Evolutionary conservation across 2,329 filamentous ascomycete species (phyloP).

Genomic region (Cordyceps militaris): DNA sequence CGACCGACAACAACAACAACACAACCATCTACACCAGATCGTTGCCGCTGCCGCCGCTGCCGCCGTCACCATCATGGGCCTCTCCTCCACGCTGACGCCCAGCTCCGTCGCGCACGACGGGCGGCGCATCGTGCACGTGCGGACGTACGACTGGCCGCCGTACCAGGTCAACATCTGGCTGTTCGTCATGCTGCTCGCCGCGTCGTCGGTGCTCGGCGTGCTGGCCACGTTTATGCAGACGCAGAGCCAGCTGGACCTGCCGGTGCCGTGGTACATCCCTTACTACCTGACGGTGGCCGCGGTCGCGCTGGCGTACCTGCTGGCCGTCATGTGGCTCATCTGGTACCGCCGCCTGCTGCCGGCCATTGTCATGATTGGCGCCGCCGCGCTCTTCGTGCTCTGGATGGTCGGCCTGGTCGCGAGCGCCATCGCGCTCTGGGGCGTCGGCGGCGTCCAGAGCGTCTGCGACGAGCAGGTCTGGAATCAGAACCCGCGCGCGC

Average conservation of each 20-base stretch:
- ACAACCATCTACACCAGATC: too few relatives aligned
- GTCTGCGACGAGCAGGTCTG: slow-evolving; percentile 55
- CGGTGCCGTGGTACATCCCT: slow-evolving; percentile 60
- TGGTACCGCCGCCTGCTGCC: slow-evolving; percentile 53
- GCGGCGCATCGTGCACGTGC: slow-evolving; percentile 36
- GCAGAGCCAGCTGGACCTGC: slow-evolving; percentile 47
- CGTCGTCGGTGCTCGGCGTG: slow-evolving; percentile 53
- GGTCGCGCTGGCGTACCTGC: slow-evolving; percentile 60
- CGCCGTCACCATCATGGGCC: slow-evolving; percentile 18
- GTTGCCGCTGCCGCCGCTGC: too few relatives aligned
- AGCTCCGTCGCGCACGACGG: slow-evolving; percentile 31
- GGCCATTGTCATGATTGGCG: slow-evolving; percentile 55
- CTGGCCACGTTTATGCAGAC: slow-evolving; percentile 53
- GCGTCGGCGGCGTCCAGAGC: slow-evolving; percentile 48
- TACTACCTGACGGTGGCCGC: slow-evolving; percentile 54
- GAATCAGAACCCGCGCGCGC: slow-evolving; percentile 40
- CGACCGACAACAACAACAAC: too few relatives aligned
- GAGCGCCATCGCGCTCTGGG: slow-evolving; percentile 56
- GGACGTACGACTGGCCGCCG: slow-evolving; percentile 63
- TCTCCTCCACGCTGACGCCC: slow-evolving; percentile 29
- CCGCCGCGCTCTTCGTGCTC: slow-evolving; percentile 59
- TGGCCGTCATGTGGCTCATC: slow-evolving; percentile 57
- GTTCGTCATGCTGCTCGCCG: slow-evolving; percentile 55
- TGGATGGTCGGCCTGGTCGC: slow-evolving; percentile 61
- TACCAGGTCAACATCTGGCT: slow-evolving; percentile 61